Evolutionary conservation across 2,329 filamentous ascomycete genomes (phyloP), one percentile per base, ranked within the genome.

Genomic region (Xylariaceae sp.): DNA sequence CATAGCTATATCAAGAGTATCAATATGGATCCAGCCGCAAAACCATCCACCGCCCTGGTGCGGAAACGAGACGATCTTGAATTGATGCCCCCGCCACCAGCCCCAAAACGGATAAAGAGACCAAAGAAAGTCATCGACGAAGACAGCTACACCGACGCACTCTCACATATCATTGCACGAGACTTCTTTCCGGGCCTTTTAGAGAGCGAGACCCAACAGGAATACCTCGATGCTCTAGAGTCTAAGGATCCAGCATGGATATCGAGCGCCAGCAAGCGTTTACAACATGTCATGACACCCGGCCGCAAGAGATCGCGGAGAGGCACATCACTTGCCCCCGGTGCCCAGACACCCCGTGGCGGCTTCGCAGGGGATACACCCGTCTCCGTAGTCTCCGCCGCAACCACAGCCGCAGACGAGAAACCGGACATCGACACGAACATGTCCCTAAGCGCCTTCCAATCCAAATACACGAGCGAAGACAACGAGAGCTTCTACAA

Each of bases 401-500:
- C 65, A 8, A 65, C 63, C 19, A 57, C 62, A 19, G n/a, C 2
- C 14, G 59, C 63, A 14, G 61, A 64, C 16, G 64, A 68, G 40
- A 71, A 68, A 43, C 70, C 71, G 47, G 67, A 75, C 23, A 73
- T 88, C 16, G 84, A 95, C 62, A 82, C 84, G 34, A 85, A 84
- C 56, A 82, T 97, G 73, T 90, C 85, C 48, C 76, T 98, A 2
- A 82, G 84, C 42, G 80, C 84, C 1, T 98, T 96, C 59, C 93
- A 98, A 62, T 79, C 86, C 3, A 92, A 88, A 55, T 97, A 96
- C 68, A 98, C 92, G 1, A 95, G 89, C 60, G 93, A 98, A 66
- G 93, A 98, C 64, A 97, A 97, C 62, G 93, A 96, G 63, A 94
- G 88, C 57, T 97, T 98, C 71, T 95, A 95, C 67, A 86, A 85